Evolutionary conservation across 345 rosid species (phyloP), one percentile per base, ranked within the genome.

Genomic region (Clausena lansium): DNA sequence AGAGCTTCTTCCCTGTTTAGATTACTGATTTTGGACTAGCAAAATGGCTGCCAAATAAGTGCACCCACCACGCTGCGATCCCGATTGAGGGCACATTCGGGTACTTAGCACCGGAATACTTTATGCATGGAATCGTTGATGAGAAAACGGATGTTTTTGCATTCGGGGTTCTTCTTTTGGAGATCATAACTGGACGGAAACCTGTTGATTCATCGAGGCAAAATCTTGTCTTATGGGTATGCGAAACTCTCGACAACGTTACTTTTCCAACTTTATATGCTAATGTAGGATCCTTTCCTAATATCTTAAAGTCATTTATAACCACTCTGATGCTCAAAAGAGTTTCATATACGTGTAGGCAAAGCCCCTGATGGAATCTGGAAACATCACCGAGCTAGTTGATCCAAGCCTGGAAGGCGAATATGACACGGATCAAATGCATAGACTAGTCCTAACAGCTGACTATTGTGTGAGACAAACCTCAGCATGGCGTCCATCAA

Each of bases 61-160:
- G 94, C 92, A 95, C 96, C 66, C 96, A 93, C 86, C 97, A 92
- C 68, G 94, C 96, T 36, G 96, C 87, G 80, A 80, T 92, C 68
- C 98, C 98, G 71, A 89, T 93, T 8, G 99, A 95, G 79, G 98
- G 98, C 32, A 95, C 99, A n/a, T 95, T 95, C n/a, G 98, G 99
- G 32, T 95, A 93, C 84, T 75, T 95, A 72, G 99, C 99, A 70
- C 98, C 98, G 1, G 99, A 95, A 80, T 95, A 94, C 82, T 93
- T 93, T 81, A 88, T 95, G 98, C 90, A 95, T 61, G 99, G 99
- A 74, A 88, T 93, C 19, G 95, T 95, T 5, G 98, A 93, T 80
- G 98, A 95, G 84, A 95, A 95, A 82, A 95, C 91, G 27, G 99
- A 95, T 75, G 97, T 95, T 30, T 93, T 87, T 71, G 90, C 99